Base-by-base conservation (phyloP, 2,329 filamentous ascomycete species). In the Botryotinia calthae region DNA sequence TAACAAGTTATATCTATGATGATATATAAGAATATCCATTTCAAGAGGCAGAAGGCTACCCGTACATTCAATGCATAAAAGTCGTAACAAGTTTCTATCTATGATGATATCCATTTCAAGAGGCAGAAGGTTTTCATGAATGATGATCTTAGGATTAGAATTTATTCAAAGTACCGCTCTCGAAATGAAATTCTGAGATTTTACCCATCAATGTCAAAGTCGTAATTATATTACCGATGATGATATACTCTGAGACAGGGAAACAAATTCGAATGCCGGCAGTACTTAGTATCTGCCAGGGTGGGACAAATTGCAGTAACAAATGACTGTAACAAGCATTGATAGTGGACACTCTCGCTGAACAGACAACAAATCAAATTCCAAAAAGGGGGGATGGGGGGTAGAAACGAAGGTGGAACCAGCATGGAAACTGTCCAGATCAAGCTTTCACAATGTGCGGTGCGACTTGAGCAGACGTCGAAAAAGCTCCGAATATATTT, bases 261-360 rank as follows among this genome's bases (percentile, higher is more conserved):
- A 40, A 61, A 61, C 58, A 61, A 61, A 59, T 6, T 34, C 56
- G 56, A 59, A 59, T 34, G 31, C 51, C 51, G 51, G 51, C n/a
- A 22, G 31, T 59, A 22, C 56, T 22, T n/a, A 56, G 12, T 31
- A 31, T 56, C 7, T 16, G 22, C 61, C 28, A 63, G 61, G 61
- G 61, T 63, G 61, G 61, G 44, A 63, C 61, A 28, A 28, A 28
- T 44, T 63, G 44, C 61, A 8, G 37, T 8, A 37, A 63, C 37
- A 44, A 28, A 28, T 28, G 44, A 63, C 61, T 44, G 61, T 46
- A n/a, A 62, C 59, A 64, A 64, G 61, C 61, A 63, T 63, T 44
- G 37, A 28, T 14, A 40, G 61, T 63, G 37, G 25, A 63, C 37
- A 22, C 61, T 44, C 40, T 46, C 61, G 31, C 61, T 22, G 12